Evolutionary conservation across 2,329 filamentous ascomycete genomes (phyloP), one percentile per base, ranked within the genome.

Genomic region (Neurospora crassa): DNA sequence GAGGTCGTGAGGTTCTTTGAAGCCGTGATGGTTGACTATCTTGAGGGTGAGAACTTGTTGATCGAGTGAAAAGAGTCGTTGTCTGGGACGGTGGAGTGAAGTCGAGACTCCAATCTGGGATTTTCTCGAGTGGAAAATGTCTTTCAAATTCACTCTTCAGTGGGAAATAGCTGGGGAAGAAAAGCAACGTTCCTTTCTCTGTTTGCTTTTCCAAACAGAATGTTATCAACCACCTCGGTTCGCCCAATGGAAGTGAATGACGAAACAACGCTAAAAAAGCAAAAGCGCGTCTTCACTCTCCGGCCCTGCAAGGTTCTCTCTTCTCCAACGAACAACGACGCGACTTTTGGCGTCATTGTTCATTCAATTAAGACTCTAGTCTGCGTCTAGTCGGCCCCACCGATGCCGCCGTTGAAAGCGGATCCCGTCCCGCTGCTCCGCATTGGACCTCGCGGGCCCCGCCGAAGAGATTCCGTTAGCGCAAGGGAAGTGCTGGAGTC

Each of bases 331-430:
- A 18, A 42, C 14, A 18, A 37, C 42, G 70, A 75, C 75, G 75
- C 73, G 75, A 71, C 59, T 76, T 76, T 75, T 75, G 75, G 75
- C 75, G 75, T 75, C 73, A 70, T 59, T 14, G 47, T 59, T 34
- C 47, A 34, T 59, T 34, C 47, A 34, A 59, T 59, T 18, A 59
- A 59, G 24, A 59, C 24, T 24, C 47, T 11, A 3, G 6, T 37
- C 6, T 37, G 1, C 34, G 6, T 37, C 37, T 16, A 59, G 47
- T 59, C 5, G 45, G 24, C 47, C 14, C 47, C 47, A 59, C 47
- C 47, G 24, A 34, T 59, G 47, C 47, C 24, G 47, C 47, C 24
- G 47, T 59, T 53, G 12, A 29, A 53, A 59, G 24, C 47, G 47
- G 47, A 59, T 59, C 37, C 37, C 37, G 37, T 37, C 47, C 47